A percentile compares a stretch with the other conserved stretches of the same genome.
Evolutionary conservation across 75 land plant genomes (phyloP).

Genomic region (Selaginella moellendorffii): DNA sequence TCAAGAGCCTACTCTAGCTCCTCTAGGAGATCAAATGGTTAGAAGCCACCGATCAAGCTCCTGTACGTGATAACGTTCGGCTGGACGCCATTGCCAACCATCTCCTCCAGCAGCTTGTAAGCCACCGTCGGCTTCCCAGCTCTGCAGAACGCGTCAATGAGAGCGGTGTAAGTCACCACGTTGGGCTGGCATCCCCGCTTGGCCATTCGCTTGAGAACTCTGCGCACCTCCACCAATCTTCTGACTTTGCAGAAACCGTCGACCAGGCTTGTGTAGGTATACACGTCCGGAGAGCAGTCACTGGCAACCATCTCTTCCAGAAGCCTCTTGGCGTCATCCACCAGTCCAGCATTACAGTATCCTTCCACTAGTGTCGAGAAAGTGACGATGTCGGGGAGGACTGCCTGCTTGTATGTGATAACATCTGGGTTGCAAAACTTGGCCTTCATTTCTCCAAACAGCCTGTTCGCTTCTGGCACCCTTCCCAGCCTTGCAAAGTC

Average conservation of each 20-base stretch:
- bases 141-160: background rate
- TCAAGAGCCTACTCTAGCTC: no score
- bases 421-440: background rate
- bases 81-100: background rate
- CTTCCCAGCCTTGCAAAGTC: background rate
- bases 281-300: background rate
- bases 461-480: background rate
- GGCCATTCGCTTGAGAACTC: conserved; percentile 35
- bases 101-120: background rate
- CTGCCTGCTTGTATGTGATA: background rate
- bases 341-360: conserved; percentile 11
- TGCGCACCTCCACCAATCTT: background rate
- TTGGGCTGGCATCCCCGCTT: conserved; percentile 16
- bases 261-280: background rate
- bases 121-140: background rate
- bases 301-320: background rate
- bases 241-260: conserved; percentile 4
- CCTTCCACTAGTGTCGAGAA: conserved; percentile 6
- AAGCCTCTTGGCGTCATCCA: background rate
- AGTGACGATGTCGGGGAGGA: background rate
- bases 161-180: no score
- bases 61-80: no score
- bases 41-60: no score
- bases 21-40: no score
- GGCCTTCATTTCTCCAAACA: background rate